Percentiles rank a stretch among this genome's conserved stretches.
phyloP scores from a whole-genome alignment of 208 protist genomes.

The Acanthamoeba royreba region DNA sequence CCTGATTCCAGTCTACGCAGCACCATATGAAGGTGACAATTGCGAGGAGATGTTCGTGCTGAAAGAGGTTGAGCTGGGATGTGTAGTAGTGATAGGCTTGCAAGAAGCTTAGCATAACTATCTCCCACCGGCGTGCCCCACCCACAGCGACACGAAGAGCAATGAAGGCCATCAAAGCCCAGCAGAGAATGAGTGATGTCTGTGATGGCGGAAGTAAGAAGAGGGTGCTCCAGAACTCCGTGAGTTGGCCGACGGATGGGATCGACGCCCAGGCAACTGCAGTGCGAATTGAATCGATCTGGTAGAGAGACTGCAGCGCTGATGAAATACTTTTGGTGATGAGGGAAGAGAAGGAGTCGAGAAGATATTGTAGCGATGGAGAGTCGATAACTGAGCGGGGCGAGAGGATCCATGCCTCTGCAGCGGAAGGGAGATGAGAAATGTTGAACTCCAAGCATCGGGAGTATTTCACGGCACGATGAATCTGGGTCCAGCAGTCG shows the following conservation, averaged over 20 bases:
- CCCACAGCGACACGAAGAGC: not conserved
- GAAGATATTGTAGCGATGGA: too few relatives aligned
- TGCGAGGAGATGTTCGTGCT: not conserved
- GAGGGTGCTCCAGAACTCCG: not conserved
- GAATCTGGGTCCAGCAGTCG: slow-evolving; percentile 32
- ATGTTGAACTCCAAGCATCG: not conserved
- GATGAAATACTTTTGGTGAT: not conserved
- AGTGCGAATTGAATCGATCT: not conserved
- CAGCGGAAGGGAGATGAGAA: not conserved
- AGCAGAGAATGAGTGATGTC: not conserved
- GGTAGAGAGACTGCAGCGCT: not conserved
- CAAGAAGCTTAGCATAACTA: not conserved
- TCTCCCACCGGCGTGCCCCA: not conserved
- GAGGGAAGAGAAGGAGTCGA: too few relatives aligned
- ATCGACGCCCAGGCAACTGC: not conserved
- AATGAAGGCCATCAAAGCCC: not conserved
- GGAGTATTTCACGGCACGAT: not conserved
- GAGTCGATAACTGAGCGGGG: too few relatives aligned
- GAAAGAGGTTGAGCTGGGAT: slow-evolving; percentile 27
- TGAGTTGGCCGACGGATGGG: not conserved
- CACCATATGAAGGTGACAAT: not conserved
- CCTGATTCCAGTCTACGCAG: not conserved
- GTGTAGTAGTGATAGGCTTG: not conserved
- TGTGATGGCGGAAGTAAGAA: not conserved
- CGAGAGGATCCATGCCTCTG: too few relatives aligned